These are phyloP conservation scores for Catharanthus roseus DNA, from an alignment of 257 asterid genomes.

Conservation along the genomic window DNA sequence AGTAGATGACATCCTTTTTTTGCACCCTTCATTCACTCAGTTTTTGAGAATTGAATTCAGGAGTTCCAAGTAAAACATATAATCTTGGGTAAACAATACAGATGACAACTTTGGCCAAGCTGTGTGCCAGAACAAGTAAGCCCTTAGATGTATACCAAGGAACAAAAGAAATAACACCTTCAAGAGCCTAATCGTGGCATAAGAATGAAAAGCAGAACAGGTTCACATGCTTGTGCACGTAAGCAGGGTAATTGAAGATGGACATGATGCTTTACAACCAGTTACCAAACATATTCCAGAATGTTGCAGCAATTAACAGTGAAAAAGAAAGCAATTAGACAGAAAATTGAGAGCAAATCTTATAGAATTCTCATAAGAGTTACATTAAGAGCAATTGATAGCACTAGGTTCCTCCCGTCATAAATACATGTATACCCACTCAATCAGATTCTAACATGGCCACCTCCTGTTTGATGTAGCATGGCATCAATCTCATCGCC, in stretches of 20 bases:
- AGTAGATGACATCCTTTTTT: too few species aligned
- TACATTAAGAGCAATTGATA: not conserved
- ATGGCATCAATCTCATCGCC: constrained; percentile 38
- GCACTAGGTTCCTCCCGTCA: not conserved
- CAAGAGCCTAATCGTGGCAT: too few species aligned
- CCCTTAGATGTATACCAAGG: too few species aligned
- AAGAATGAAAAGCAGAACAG: too few species aligned
- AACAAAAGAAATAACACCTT: too few species aligned
- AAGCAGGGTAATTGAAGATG: too few species aligned
- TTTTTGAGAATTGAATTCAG: too few species aligned
- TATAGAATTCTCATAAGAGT: not conserved
- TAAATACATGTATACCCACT: not conserved
- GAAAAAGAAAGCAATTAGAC: not conserved
- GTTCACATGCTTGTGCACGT: not conserved
- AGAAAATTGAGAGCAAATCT: not conserved
- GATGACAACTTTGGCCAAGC: too few species aligned
- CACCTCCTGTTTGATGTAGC: constrained; percentile 36
- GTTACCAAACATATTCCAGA: not conserved
- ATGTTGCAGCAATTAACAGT: not conserved
- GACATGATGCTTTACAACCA: not conserved
- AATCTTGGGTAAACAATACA: too few species aligned
- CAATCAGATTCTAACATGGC: not conserved
- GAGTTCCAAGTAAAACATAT: too few species aligned
- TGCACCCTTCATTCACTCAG: too few species aligned
- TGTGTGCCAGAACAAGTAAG: too few species aligned